Conservation (phyloP, 2,329 filamentous ascomycete species). For the Fusarium penzigii region DNA sequence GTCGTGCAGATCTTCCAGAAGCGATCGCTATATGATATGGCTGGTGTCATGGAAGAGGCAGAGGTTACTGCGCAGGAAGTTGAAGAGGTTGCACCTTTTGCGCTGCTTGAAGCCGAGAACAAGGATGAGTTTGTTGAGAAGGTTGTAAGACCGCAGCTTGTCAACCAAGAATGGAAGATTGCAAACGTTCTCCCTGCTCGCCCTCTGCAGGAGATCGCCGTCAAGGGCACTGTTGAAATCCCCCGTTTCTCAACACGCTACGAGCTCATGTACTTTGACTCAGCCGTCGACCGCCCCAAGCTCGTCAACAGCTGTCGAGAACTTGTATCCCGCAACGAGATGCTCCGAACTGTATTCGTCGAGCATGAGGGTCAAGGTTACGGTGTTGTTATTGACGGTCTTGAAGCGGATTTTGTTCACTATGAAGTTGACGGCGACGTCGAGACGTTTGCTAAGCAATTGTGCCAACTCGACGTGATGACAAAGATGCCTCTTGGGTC, state of each 20-base stretch:
- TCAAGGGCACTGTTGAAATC: constrained; percentile 56
- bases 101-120: constrained; percentile 45
- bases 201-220: constrained; percentile 60
- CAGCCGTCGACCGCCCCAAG: constrained; percentile 46
- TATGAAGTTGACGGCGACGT: constrained; percentile 51
- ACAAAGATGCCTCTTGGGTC: constrained; percentile 59
- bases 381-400: constrained; percentile 58
- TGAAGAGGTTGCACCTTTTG: constrained; percentile 48
- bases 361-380: constrained; percentile 51
- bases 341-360: constrained; percentile 67
- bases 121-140: constrained; percentile 45
- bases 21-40: constrained; percentile 53
- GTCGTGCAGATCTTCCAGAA: constrained; percentile 58
- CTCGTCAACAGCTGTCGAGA: constrained; percentile 53
- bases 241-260: constrained; percentile 66
- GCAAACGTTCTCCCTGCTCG: constrained; percentile 58
- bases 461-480: constrained; percentile 57
- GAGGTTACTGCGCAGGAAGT: constrained; percentile 12
- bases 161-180: constrained; percentile 52
- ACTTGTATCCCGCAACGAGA: constrained; percentile 62
- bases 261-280: constrained; percentile 63
- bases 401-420: constrained; percentile 52
- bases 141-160: constrained; percentile 52
- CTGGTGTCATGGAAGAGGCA: constrained; percentile 46
- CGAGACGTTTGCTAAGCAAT: constrained; percentile 51